These are phyloP conservation scores for Tricladium varicosporioides DNA, from an alignment of 2,329 filamentous ascomycete species.

Conservation along the genomic window DNA sequence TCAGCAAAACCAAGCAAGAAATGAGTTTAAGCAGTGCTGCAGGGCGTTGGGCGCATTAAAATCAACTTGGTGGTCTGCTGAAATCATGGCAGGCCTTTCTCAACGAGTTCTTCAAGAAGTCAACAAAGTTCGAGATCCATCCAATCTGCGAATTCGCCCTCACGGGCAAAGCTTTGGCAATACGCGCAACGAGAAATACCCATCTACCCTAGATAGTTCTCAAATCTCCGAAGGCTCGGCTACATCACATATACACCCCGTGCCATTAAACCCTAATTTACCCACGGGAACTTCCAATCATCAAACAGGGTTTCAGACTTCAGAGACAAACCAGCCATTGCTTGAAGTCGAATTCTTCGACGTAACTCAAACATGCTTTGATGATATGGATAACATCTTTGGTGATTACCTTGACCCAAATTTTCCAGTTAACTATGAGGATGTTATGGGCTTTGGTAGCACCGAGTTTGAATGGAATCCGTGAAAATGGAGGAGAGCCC, in stretches of 20 bases:
- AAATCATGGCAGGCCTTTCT: constrained; percentile 4
- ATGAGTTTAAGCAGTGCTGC: constrained; percentile 2
- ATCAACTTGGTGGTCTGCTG: constrained; percentile 6
- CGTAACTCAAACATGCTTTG: not conserved
- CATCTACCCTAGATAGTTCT: not conserved
- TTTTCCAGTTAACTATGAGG: constrained; percentile 7
- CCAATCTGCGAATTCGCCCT: not conserved
- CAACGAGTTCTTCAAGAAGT: not conserved
- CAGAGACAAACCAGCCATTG: not conserved
- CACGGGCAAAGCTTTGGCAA: not conserved
- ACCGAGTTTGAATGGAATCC: not conserved
- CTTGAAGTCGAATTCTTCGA: not conserved
- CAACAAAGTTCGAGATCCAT: not conserved
- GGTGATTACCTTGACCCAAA: constrained; percentile 4
- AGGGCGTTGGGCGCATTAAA: not conserved
- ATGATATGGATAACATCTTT: constrained; percentile 7
- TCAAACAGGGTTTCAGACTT: too few relatives aligned
- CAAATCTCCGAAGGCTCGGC: too few relatives aligned
- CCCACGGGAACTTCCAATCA: too few relatives aligned
- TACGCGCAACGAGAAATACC: not conserved
- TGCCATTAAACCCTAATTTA: too few relatives aligned
- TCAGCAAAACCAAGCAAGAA: not conserved
- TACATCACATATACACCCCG: too few relatives aligned
- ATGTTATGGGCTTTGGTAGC: not conserved
- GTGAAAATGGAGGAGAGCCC: too few relatives aligned